Conservation (phyloP, 176 grass and related monocot species). For the Ensete glaucum region DNA sequence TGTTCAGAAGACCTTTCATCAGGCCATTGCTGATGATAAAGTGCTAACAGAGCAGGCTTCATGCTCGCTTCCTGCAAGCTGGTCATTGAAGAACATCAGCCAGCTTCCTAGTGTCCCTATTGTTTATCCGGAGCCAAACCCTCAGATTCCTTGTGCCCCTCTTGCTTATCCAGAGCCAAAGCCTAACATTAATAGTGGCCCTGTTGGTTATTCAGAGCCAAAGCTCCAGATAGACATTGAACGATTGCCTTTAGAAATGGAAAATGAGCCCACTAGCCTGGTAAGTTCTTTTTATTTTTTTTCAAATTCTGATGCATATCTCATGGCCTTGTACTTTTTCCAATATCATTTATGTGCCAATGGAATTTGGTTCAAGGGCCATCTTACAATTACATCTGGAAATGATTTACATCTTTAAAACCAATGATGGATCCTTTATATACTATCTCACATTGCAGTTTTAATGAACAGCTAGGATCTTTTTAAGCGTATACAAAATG, state of each 20-base stretch:
- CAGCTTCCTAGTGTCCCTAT: too few species aligned
- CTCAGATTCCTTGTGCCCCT: too few species aligned
- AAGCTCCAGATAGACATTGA: conserved; percentile 6
- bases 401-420: neutral
- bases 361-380: too few species aligned
- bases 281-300: neutral
- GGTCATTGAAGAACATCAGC: neutral
- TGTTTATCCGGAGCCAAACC: too few species aligned
- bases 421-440: neutral
- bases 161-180: too few species aligned
- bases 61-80: conserved; percentile 3
- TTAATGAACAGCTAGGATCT: neutral
- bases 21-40: conserved; percentile 22
- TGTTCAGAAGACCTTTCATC: conserved; percentile 25
- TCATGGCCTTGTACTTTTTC: neutral
- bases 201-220: neutral
- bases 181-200: too few species aligned
- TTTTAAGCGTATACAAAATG: neutral
- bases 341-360: neutral
- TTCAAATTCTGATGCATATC: too few species aligned
- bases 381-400: too few species aligned
- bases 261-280: neutral
- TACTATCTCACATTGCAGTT: neutral
- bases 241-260: neutral
- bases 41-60: conserved; percentile 22